These are phyloP conservation scores for Talinum fruticosum DNA, from an alignment of 148 eudicot species.

Conservation along the genomic window DNA sequence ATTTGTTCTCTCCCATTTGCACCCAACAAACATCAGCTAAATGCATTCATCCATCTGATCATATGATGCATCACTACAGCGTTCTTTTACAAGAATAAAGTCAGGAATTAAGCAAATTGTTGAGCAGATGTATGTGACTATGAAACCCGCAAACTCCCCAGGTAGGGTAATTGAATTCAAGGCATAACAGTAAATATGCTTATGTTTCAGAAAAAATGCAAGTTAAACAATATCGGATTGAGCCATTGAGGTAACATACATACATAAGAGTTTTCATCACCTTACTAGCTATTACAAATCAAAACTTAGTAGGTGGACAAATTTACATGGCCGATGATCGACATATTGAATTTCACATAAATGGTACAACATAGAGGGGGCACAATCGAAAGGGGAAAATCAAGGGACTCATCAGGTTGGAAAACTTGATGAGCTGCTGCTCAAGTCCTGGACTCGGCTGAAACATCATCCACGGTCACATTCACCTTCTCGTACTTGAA, in stretches of 20 bases:
- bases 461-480: constrained; percentile 37
- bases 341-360: constrained; percentile 21
- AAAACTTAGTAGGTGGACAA: constrained; percentile 15
- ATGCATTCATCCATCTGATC: background rate
- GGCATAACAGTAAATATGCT: background rate
- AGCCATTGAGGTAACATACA: background rate
- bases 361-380: constrained; percentile 18
- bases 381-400: background rate
- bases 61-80: background rate
- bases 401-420: background rate
- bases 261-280: background rate
- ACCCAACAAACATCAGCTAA: background rate
- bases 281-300: constrained; percentile 20
- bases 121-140: too few species aligned
- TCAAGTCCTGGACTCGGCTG: constrained; percentile 30
- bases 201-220: background rate
- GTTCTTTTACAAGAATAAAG: background rate
- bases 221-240: background rate
- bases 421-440: background rate
- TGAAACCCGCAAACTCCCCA: too few species aligned
- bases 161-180: background rate
- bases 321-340: constrained; percentile 22
- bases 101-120: background rate
- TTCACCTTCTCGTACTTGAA: constrained; percentile 57
- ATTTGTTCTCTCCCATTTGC: background rate